Percentiles rank a stretch among this genome's conserved stretches.
Evolutionary conservation across 1,284 basidiomycete genomes (phyloP).

Genomic region (Malassezia obtusa): DNA sequence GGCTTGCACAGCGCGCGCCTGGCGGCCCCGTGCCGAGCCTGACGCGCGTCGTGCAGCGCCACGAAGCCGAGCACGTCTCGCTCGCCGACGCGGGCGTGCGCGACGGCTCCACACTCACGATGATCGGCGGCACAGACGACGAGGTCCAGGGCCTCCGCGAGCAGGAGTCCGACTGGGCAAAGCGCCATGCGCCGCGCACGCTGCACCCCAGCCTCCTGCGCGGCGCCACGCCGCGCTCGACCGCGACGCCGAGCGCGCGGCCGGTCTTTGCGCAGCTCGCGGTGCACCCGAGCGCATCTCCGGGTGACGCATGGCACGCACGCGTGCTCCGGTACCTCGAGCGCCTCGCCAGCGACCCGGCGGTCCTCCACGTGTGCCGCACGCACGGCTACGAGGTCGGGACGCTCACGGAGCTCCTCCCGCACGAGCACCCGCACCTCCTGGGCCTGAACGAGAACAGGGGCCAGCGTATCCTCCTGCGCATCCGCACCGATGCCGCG

Average conservation of each 20-base stretch:
- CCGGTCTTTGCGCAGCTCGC: constrained; percentile 24
- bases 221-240: constrained; percentile 23
- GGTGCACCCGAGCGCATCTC: constrained; percentile 23
- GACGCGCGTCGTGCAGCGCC: not conserved
- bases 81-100: not conserved
- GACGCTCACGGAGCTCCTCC: constrained; percentile 33
- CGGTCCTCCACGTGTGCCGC: constrained; percentile 36
- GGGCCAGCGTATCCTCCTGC: constrained; percentile 31
- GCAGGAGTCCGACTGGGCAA: constrained; percentile 17
- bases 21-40: not conserved
- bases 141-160: not conserved
- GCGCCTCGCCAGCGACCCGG: constrained; percentile 26
- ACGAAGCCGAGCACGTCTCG: not conserved
- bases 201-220: constrained; percentile 37
- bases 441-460: constrained; percentile 40
- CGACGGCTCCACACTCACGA: not conserved
- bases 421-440: constrained; percentile 34
- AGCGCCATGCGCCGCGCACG: constrained; percentile 23
- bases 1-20: not conserved
- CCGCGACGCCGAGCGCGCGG: constrained; percentile 9
- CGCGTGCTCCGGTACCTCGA: constrained; percentile 24
- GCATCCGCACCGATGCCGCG: constrained; percentile 35
- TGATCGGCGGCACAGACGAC: constrained; percentile 1
- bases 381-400: constrained; percentile 29
- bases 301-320: constrained; percentile 15